Evolutionary conservation across 1,139 yeast genomes (phyloP), one percentile per base, ranked within the genome.

Genomic region (Zygoascus hellenicus): DNA sequence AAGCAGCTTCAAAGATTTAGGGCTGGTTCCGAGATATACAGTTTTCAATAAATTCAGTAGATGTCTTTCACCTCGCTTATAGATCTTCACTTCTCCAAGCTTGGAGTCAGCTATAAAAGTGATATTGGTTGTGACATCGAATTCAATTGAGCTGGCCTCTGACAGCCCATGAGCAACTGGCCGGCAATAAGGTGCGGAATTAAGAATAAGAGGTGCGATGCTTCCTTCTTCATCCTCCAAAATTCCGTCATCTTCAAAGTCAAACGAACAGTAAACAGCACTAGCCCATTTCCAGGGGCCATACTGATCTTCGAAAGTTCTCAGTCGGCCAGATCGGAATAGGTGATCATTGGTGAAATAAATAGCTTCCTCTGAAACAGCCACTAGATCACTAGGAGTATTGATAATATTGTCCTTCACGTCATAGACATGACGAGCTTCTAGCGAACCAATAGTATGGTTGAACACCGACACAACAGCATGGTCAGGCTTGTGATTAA

Each of bases 221-320:
- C 13, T 11, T 7, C 13, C 30, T 2, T 30, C 22, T 13, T 41
- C 37, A 6, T 41, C 43, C 5, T 41, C 43, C 22, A 31, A 29
- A 19, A 39, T 40, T 14, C 41, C 35, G 13, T 26, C 35, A n/a
- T 40, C 43, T 10, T 43, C 31, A 7, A 44, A 19, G 13, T 45
- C 40, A 36, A 40, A 45, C 26, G 14, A 11, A 17, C 48, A 45
- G 17, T 40, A 41, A 2, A 44, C 47, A 2, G 40, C 45, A 2
- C 43, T 43, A 4, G 47, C 38, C 50, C 47, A 47, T 30, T 16
- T 34, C 50, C 47, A 47, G 11, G 50, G 47, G 5, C 50, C 50
- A 31, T 34, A 39, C 1, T 17, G 14, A 15, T 47, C 50, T 16
- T 47, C 50, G 9, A 40, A 10, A 6, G 32, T 19, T 31, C 50